Percentiles rank a stretch among this genome's conserved stretches.
Evolutionary conservation across 164 flowering plant species (phyloP).

Genomic region (Umbellularia californica): DNA sequence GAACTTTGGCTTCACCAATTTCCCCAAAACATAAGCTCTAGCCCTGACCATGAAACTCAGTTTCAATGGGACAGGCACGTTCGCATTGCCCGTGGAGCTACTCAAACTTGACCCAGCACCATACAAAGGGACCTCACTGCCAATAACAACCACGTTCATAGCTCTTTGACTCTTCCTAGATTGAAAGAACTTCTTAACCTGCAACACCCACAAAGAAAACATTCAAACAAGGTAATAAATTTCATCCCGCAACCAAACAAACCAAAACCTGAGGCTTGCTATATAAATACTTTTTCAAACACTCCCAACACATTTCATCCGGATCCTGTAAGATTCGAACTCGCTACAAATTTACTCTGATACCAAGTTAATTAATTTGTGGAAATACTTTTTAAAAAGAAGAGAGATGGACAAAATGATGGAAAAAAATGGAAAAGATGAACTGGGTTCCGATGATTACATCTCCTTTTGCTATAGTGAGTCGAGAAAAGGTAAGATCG

Average conservation of each 20-base stretch:
- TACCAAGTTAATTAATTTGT: too few species aligned
- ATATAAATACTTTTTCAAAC: too few species aligned
- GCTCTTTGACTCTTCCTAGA: conserved; percentile 66
- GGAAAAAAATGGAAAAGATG: neutral
- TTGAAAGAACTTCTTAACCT: conserved; percentile 79
- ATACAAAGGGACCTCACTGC: conserved; percentile 68
- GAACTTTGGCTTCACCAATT: conserved; percentile 79
- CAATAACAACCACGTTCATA: conserved; percentile 38
- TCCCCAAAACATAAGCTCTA: conserved; percentile 74
- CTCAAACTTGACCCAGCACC: conserved; percentile 71
- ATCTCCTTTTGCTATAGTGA: conserved; percentile 54
- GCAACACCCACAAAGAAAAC: conserved; percentile 11
- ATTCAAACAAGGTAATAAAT: neutral
- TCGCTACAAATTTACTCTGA: too few species aligned
- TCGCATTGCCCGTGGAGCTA: conserved; percentile 45
- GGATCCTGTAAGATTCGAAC: too few species aligned
- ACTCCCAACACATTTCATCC: too few species aligned
- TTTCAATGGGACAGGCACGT: conserved; percentile 46
- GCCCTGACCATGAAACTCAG: conserved; percentile 58
- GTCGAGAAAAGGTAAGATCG: conserved; percentile 56
- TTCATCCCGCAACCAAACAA: too few species aligned
- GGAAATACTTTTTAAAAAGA: too few species aligned
- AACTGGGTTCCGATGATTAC: conserved; percentile 44
- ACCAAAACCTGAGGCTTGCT: too few species aligned
- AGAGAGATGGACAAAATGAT: neutral